phyloP scores from a whole-genome alignment of 352 stramenopile species.

The Phytopythium mirpurense region DNA sequence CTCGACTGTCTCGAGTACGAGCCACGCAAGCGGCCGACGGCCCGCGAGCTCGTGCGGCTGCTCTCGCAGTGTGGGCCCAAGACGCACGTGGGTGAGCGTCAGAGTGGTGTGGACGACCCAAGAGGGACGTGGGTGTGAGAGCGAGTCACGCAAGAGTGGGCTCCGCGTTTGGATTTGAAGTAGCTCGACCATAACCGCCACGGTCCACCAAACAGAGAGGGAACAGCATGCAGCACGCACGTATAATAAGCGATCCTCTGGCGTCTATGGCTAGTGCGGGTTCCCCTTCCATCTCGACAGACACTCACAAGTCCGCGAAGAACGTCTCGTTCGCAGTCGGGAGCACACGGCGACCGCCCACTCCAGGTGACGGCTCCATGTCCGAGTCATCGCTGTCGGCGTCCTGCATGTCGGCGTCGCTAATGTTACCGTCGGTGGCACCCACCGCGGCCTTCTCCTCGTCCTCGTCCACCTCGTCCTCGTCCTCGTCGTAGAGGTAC shows the following conservation, averaged over 20 bases:
- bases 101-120: not conserved
- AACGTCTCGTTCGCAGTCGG: constrained; percentile 75
- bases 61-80: not conserved
- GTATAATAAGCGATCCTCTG: not conserved
- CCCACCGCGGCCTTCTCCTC: constrained; percentile 40
- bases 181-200: too few relatives aligned
- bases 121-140: not conserved
- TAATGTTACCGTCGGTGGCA: constrained; percentile 18
- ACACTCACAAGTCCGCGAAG: constrained; percentile 72
- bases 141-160: not conserved
- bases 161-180: too few relatives aligned
- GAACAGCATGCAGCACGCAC: not conserved
- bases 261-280: not conserved
- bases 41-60: constrained; percentile 15
- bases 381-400: constrained; percentile 65
- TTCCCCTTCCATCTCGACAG: not conserved
- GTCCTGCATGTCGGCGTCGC: constrained; percentile 82
- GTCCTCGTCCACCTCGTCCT: constrained; percentile 55
- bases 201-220: too few relatives aligned
- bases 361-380: constrained; percentile 20
- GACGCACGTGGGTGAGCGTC: not conserved
- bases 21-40: constrained; percentile 23
- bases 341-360: constrained; percentile 40
- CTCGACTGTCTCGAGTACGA: constrained; percentile 32
- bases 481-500: constrained; percentile 90